Base-by-base conservation (phyloP, 768 basidiomycete genomes). In the Boletus pseudopeckii region DNA sequence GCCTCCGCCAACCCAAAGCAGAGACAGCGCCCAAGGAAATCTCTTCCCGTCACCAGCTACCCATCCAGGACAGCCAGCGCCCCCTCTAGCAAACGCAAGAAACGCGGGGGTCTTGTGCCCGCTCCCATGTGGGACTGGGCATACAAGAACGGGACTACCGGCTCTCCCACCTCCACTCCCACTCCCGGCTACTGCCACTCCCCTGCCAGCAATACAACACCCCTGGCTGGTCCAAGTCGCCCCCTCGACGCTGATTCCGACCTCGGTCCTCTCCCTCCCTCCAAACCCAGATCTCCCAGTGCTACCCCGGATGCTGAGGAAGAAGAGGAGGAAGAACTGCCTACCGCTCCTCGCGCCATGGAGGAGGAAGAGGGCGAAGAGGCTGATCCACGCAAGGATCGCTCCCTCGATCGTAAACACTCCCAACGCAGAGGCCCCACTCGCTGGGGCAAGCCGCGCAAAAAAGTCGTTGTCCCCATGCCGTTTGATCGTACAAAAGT, bases 51-150 rank as follows among this genome's bases (percentile, higher is more conserved):
- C n/a, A 36, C 39, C 33, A 45, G 50, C 9, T 55, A 53, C 46
- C 1, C 52, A 7, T 38, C 45, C 36, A 56, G 50, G 39, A 22
- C 60, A 7, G 46, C 45, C n/a, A 42, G 41, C 15, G 22, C 46
- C 2, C 40, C 67, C 15, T 48, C 59, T 8, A 66, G 57, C 47
- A 72, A 72, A 14, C 70, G 77, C 57, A 78, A 74, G 67, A 81
- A 82, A 63, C 79, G 84, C 48, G 80, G 84, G 61, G 85, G 84
- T 51, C 76, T 90, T 55, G 84, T 89, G 1, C 88, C 90, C 28
- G 84, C 84, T 34, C 82, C 82, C 50, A 92, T 91, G 88, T 92
- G 90, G 90, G 88, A 80, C 24, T 92, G 90, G 90, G 88, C 84
- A 14, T 78, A 78, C 60, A 83, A 82, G 66, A 75, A 71, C 45